These are phyloP conservation scores for Butyriboletus appendiculatus DNA, from an alignment of 1,284 basidiomycete genomes.

Conservation along the genomic window DNA sequence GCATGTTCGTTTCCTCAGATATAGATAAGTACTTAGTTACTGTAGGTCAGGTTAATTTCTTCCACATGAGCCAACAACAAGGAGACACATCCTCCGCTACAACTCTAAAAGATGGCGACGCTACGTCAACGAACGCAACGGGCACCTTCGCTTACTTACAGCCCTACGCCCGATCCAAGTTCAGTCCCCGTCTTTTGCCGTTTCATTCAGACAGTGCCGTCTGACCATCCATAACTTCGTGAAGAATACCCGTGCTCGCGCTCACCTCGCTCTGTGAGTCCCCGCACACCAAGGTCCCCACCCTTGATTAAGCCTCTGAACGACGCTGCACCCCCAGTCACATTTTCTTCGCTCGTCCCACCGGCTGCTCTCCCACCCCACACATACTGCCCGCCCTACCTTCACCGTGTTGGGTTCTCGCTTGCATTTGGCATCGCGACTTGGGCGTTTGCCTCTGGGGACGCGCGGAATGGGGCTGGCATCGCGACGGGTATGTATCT, in stretches of 20 bases:
- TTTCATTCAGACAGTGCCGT: neutral
- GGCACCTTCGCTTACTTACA: conserved; percentile 29
- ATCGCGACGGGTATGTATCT: conserved; percentile 41
- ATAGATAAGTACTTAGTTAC: no score
- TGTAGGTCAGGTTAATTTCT: neutral
- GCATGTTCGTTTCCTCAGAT: no score
- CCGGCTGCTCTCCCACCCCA: conserved; percentile 27
- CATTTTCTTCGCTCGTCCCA: conserved; percentile 40
- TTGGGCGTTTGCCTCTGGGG: conserved; percentile 43
- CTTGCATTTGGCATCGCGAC: conserved; percentile 47
- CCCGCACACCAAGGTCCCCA: neutral
- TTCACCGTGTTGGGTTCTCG: conserved; percentile 45
- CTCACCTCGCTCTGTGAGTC: conserved; percentile 36
- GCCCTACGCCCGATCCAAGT: conserved; percentile 35
- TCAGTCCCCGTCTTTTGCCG: conserved; percentile 20
- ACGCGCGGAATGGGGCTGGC: conserved; percentile 46
- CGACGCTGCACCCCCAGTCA: conserved; percentile 29
- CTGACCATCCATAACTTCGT: conserved; percentile 15
- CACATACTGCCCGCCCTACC: conserved; percentile 41
- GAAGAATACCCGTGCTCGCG: conserved; percentile 27
- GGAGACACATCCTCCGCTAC: neutral
- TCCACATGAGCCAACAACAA: conserved; percentile 13
- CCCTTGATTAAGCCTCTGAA: neutral
- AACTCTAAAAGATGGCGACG: neutral
- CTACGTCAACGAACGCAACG: conserved; percentile 18